Base-by-base conservation (phyloP, 805 yeast genomes). In the Candida takata region DNA sequence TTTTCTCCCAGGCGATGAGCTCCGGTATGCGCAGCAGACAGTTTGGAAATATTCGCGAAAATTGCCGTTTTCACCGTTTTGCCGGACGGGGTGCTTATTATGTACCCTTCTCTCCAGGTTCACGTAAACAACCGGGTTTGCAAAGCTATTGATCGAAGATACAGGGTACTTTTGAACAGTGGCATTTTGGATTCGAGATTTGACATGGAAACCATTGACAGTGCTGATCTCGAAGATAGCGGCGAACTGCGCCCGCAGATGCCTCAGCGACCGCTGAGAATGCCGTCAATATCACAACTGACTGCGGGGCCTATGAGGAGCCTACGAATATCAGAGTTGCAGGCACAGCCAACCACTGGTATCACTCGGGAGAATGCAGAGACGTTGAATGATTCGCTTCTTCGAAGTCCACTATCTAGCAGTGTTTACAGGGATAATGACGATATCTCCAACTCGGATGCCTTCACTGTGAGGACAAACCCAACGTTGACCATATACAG, bases 281-380 rank as follows among this genome's bases (percentile, higher is more conserved):
- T 35, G 30, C 53, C 47, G 5, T 51, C 56, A 3, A 17, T 50
- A 8, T 41, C 52, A 27, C 48, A 47, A 24, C 37, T 46, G 10
- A 42, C 53, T 2, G 20, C 44, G 4, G 33, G 48, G 10, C 34
- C 49, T 10, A 28, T 34, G 15, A 42, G 37, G 17, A 37, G 39
- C 33, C 27, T 44, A 15, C 41, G 40, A 24, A 29, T 52, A 8
- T 40, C 52, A 4, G 51, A 44, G 10, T 21, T 53, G 10, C 54
- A 50, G 30, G 53, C 60, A 15, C 58, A 48, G 24, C 51, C 62
- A 3, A 60, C 66, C 1, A 61, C 64, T 1, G 62, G 54, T 18
- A 43, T 60, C 4, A 53, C 61, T 2, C 35, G 42, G 8, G 44
- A 45, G 12, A 46, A 38, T n/a, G 42, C 44, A 6, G 35, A 27